Evolutionary conservation across 345 rosid genomes (phyloP), one percentile per base, ranked within the genome.

Genomic region (Linum tenue): DNA sequence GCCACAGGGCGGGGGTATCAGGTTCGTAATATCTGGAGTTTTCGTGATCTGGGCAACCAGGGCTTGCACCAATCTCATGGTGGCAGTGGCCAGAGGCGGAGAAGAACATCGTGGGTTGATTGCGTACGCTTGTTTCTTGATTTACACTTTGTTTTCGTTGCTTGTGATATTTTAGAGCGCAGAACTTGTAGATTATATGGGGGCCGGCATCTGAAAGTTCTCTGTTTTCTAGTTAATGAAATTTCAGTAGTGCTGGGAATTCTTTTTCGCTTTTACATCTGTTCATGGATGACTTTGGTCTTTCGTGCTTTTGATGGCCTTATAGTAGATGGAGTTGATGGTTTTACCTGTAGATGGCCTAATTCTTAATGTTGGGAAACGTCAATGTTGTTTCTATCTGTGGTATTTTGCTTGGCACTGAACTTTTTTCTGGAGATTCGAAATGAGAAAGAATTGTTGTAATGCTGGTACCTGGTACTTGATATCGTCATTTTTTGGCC

Each of bases 71-170:
- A 74, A 76, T 57, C 77, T 95, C 70, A 86, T 87, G 83, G 96
- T 95, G 40, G 70, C 88, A 15, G 81, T 88, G 10, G 91, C 96
- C 0, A 96, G 91, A 17, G 99, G 99, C 17, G 96, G 87, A 9
- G 97, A 87, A 70, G 99, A 95, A 63, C 96, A 84, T 48, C 86
- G 94, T 10, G 92, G 95, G 37, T 75, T 91, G 81, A 78, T 95
- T 42, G 80, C 91, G 77, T 91, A 91, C 76, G 97, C 94, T 60
- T 95, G 99, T 77, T 87, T 95, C 85, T 83, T 95, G 80, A 91
- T 91, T 74, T 89, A 95, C 74, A 75, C 91, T 60, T 73, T 91
- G 60, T 95, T 91, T 80, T 95, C 99, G 1, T 85, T 95, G 81
- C 95, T 91, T 57, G 99, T 94, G 72, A 78, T 94, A 73, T 90